phyloP scores from a whole-genome alignment of 805 yeast species.

The Saturnispora galanensis region DNA sequence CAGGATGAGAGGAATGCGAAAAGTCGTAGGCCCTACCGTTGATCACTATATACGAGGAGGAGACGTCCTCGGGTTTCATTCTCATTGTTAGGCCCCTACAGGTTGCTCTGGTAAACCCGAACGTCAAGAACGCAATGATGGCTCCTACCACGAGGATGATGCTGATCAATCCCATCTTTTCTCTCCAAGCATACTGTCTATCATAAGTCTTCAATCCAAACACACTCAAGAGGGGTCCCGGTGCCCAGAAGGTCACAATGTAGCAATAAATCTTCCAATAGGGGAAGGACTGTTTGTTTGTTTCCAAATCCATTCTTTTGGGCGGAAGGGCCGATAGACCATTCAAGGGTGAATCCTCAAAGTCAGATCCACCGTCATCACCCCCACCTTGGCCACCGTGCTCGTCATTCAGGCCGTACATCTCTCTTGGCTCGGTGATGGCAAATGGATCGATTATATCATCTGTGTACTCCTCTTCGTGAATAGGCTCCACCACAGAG shows the following conservation, averaged over 20 bases:
- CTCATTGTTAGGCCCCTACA: constrained; percentile 45
- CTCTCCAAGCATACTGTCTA: constrained; percentile 95
- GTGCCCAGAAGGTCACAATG: constrained; percentile 84
- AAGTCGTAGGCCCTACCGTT: constrained; percentile 77
- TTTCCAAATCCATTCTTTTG: constrained; percentile 17
- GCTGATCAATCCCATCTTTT: constrained; percentile 77
- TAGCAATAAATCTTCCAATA: constrained; percentile 82
- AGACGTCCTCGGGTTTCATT: constrained; percentile 51
- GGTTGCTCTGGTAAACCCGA: constrained; percentile 81
- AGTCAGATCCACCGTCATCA: constrained; percentile 1
- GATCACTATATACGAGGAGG: constrained; percentile 53
- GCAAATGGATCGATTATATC: constrained; percentile 5
- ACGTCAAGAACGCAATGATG: constrained; percentile 75
- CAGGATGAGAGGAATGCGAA: constrained; percentile 64
- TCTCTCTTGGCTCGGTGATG: constrained; percentile 6
- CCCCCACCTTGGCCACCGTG: constrained; percentile 16
- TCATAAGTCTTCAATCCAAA: constrained; percentile 74
- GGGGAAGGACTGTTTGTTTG: constrained; percentile 19
- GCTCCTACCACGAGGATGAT: constrained; percentile 67
- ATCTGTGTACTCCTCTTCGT: not conserved
- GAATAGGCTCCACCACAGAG: not conserved
- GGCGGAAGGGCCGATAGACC: constrained; percentile 14
- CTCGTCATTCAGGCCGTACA: constrained; percentile 53
- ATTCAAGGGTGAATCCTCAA: no score
- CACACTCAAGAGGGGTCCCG: constrained; percentile 56